phyloP scores from a whole-genome alignment of 192 early-diverging fungal species.

The Mortierella hygrophila region DNA sequence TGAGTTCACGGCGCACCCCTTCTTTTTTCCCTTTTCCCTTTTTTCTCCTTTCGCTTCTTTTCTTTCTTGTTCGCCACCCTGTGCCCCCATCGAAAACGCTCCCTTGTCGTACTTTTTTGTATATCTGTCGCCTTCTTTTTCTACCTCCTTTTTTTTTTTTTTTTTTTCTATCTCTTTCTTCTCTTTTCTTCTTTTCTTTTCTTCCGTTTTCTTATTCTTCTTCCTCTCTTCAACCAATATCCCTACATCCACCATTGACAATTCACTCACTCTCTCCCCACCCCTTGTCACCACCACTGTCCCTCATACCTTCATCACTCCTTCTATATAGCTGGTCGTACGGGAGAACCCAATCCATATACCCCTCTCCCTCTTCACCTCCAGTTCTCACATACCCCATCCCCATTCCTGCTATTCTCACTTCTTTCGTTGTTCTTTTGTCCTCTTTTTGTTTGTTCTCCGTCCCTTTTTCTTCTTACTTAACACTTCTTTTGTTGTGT shows the following conservation, averaged over 20 bases:
- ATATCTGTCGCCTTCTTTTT: constrained; percentile 1
- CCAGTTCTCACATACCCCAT: background rate
- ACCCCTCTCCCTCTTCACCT: background rate
- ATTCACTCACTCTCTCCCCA: no score
- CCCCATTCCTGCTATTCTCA: background rate
- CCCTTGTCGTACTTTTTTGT: background rate
- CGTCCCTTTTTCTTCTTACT: background rate
- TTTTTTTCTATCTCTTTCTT: background rate
- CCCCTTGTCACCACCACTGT: background rate
- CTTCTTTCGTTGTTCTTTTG: background rate
- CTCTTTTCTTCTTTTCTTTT: background rate
- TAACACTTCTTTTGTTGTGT: background rate
- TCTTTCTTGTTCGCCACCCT: background rate
- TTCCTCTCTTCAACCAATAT: background rate
- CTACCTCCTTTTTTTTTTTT: background rate
- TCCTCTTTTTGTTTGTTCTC: background rate
- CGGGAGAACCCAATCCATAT: background rate
- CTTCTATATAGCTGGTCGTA: background rate
- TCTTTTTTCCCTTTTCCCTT: background rate
- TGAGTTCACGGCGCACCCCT: background rate
- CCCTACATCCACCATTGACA: background rate
- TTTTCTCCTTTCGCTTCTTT: background rate
- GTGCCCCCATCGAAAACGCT: background rate
- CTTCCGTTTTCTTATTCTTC: background rate
- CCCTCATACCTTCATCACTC: background rate